Conservation (phyloP, 202 grass and related monocot genomes). For the Schoenoplectus triqueter region DNA sequence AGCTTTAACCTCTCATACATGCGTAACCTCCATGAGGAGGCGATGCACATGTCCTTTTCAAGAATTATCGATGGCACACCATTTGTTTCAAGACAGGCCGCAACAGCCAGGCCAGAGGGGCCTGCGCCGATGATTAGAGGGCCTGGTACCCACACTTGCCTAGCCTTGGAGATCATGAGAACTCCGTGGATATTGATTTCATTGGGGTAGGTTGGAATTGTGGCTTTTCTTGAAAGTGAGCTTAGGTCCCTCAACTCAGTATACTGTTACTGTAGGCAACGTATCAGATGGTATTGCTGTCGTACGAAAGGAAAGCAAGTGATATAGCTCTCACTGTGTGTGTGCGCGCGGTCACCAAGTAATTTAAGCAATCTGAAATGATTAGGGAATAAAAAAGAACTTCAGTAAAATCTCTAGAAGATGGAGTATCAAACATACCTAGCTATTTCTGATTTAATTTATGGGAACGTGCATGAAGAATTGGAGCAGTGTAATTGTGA, state of each 20-base stretch:
- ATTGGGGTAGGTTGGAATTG: background rate
- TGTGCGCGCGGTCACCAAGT: background rate
- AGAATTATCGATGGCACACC: slow-evolving; percentile 74
- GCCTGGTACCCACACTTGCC: slow-evolving; percentile 77
- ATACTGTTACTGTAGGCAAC: background rate
- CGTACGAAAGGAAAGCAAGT: background rate
- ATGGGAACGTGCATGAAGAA: background rate
- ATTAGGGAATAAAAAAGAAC: slow-evolving; percentile 7
- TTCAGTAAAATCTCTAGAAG: background rate
- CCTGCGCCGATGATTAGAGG: slow-evolving; percentile 80
- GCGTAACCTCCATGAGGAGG: slow-evolving; percentile 67
- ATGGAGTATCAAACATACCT: background rate
- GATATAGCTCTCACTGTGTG: slow-evolving; percentile 24
- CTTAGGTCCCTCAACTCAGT: background rate
- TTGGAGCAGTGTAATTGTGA: too few species aligned
- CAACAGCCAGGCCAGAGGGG: slow-evolving; percentile 69
- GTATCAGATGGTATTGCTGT: slow-evolving; percentile 22
- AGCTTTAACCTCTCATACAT: slow-evolving; percentile 83
- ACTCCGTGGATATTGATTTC: slow-evolving; percentile 43
- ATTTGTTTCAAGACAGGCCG: slow-evolving; percentile 68
- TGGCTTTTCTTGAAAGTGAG: slow-evolving; percentile 16
- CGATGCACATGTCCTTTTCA: slow-evolving; percentile 71
- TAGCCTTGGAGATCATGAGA: slow-evolving; percentile 39
- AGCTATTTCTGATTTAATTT: too few species aligned
- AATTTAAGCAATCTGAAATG: background rate